phyloP scores from a whole-genome alignment of 805 yeast genomes.

The Lipomyces sp. region DNA sequence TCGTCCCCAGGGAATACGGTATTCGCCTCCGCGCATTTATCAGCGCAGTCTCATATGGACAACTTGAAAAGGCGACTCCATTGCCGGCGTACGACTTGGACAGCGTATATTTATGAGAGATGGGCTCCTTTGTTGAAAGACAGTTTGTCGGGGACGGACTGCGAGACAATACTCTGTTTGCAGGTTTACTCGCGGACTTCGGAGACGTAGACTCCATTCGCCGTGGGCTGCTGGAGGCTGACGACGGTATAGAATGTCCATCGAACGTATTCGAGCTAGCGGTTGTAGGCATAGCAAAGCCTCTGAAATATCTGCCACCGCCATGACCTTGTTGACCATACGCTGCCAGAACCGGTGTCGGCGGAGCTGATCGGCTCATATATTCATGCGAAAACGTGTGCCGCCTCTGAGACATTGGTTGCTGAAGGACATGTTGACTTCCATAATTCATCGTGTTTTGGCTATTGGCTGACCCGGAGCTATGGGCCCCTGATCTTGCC shows the following conservation, averaged over 20 bases:
- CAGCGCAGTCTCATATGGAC: conserved; percentile 35
- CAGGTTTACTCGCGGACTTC: neutral
- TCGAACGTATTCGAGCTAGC: neutral
- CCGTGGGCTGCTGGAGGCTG: neutral
- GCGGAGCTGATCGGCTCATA: conserved; percentile 1
- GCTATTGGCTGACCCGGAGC: neutral
- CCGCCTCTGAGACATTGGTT: neutral
- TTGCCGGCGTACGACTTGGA: neutral
- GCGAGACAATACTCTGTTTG: neutral
- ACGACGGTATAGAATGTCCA: neutral
- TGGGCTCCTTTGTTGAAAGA: neutral
- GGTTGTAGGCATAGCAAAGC: neutral
- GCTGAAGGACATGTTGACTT: neutral
- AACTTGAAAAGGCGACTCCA: neutral
- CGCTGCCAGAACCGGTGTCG: neutral
- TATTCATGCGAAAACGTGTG: neutral
- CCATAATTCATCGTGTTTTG: neutral
- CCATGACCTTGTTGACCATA: neutral
- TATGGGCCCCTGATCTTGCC: neutral
- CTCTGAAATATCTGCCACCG: neutral
- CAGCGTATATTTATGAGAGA: neutral
- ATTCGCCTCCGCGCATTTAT: conserved; percentile 37
- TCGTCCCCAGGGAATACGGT: conserved; percentile 38
- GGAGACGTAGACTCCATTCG: neutral
- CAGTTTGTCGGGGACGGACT: conserved; percentile 2